Base-by-base conservation (phyloP, 2,329 filamentous ascomycete species). In the Erysiphe neolycopersici region DNA sequence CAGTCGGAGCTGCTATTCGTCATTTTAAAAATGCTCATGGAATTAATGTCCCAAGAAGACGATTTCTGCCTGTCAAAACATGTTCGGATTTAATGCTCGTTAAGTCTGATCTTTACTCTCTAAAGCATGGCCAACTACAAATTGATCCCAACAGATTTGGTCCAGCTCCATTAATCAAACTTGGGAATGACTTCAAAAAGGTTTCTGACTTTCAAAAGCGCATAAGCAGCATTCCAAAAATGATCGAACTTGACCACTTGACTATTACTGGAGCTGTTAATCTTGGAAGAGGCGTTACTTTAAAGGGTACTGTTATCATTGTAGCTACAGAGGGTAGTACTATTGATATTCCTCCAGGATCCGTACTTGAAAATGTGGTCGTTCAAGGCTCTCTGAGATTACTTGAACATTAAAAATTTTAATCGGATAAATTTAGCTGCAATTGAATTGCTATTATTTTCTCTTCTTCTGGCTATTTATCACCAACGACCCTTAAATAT, bases 171-270 rank as follows among this genome's bases (percentile, higher is more conserved):
- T 72, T 98, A 53, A 98, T 98, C 72, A 98, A 98, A 79, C 79
- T 98, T 44, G 89, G 89, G 55, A 76, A 76, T 57, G 89, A 98
- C 71, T 98, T 98, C 76, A 98, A 98, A 79, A 98, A 98, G 76
- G 89, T 98, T 35, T 95, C 87, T 1, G 89, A 84, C 67, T 91
- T 91, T 71, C 78, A 84, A 66, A 77, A 82, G 63, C 78, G 78
- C 59, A 85, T 91, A 53, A 70, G 79, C 11, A 83, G 77, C 50
- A 91, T 91, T 55, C 82, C 82, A 58, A 85, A 82, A 71, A 85
- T 91, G 54, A 74, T 89, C 52, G 82, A 91, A 67, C 73, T 89
- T 41, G 82, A 91, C 58, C 89, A 98, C 60, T 73, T 98, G 47
- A 98, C 89, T 58, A 93, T 98, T 56, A 98, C 89, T 32, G 89